These are phyloP conservation scores for Populus euphratica DNA, from an alignment of 345 rosid species.

Conservation along the genomic window DNA sequence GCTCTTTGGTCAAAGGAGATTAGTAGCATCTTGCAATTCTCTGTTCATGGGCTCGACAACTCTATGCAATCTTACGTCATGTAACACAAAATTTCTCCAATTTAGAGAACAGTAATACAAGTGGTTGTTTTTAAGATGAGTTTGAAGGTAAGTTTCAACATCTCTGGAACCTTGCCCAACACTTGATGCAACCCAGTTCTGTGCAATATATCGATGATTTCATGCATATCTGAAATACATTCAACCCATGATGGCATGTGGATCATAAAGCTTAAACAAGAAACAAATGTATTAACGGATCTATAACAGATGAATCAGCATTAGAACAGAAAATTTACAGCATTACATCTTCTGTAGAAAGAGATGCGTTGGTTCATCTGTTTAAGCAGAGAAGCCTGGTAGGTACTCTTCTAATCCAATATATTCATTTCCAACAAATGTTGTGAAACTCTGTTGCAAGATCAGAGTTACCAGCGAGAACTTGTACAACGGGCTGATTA, in stretches of 20 bases:
- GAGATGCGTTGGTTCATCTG: conserved; percentile 12
- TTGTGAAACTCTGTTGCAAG: not conserved
- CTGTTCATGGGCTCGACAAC: not conserved
- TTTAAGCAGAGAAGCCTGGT: conserved; percentile 26
- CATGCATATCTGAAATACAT: not conserved
- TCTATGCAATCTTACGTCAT: not conserved
- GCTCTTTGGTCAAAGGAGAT: not conserved
- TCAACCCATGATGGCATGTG: not conserved
- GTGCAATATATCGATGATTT: not conserved
- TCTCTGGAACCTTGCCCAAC: not conserved
- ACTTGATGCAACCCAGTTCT: not conserved
- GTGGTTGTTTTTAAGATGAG: not conserved
- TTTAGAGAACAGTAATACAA: not conserved
- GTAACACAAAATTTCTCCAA: not conserved
- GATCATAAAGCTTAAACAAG: not conserved
- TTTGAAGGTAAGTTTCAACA: not conserved
- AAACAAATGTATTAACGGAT: conserved; percentile 7
- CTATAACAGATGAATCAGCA: not conserved
- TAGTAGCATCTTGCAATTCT: not conserved
- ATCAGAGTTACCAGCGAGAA: not conserved
- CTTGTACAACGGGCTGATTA: not conserved
- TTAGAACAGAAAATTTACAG: not conserved
- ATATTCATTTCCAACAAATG: conserved; percentile 1
- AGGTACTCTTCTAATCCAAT: not conserved
- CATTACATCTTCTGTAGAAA: conserved; percentile 18